Percentiles rank a stretch among this genome's conserved stretches.
Conservation (phyloP, 371 early-diverging fungal genomes). For the Syncephalastrum sp. region DNA sequence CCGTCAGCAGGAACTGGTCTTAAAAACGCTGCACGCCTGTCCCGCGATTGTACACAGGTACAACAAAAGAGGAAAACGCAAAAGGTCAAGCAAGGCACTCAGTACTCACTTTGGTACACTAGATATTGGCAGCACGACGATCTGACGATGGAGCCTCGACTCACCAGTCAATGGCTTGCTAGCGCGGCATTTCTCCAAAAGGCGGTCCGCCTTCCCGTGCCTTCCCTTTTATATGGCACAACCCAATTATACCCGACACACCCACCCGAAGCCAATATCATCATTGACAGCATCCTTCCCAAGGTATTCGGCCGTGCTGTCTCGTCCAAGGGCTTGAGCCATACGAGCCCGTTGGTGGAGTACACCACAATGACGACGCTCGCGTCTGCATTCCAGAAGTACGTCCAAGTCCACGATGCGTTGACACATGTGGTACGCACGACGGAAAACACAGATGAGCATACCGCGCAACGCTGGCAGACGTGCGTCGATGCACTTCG, state of each 20-base stretch:
- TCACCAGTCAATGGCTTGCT: conserved; percentile 73
- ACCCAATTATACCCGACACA: conserved; percentile 51
- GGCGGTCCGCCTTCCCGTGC: conserved; percentile 69
- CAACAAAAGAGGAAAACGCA: neutral
- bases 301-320: conserved; percentile 54
- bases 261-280: conserved; percentile 56
- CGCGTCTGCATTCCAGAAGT: conserved; percentile 63
- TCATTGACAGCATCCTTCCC: conserved; percentile 76
- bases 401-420: conserved; percentile 42
- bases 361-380: conserved; percentile 64
- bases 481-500: conserved; percentile 30
- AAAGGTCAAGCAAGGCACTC: neutral
- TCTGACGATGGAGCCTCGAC: conserved; percentile 77
- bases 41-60: conserved; percentile 81
- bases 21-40: conserved; percentile 65
- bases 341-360: conserved; percentile 65
- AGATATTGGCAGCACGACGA: conserved; percentile 65
- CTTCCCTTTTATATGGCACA: conserved; percentile 52
- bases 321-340: conserved; percentile 66
- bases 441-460: conserved; percentile 19
- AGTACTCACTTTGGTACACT: neutral
- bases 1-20: conserved; percentile 65
- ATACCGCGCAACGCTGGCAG: conserved; percentile 29
- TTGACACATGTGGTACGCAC: conserved; percentile 31
- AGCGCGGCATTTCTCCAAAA: conserved; percentile 74